Percentiles rank a stretch among this genome's conserved stretches.
These are phyloP conservation scores for Geotrichum citri-aurantii DNA, from an alignment of 1,139 yeast species.

Conservation along the genomic window DNA sequence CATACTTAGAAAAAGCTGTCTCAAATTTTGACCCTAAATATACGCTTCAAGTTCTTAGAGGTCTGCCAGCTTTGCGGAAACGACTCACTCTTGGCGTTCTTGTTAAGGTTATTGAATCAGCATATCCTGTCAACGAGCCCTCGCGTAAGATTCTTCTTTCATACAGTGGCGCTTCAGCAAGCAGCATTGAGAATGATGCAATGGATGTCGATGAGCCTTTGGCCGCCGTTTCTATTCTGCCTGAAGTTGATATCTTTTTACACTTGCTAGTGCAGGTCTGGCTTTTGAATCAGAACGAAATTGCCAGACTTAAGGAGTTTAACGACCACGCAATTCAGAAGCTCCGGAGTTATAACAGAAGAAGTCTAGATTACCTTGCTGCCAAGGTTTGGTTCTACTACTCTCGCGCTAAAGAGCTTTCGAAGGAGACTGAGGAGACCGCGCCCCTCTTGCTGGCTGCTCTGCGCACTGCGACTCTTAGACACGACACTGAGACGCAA, in stretches of 20 bases:
- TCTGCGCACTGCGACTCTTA: conserved; percentile 80
- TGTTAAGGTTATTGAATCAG: conserved; percentile 46
- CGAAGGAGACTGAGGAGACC: conserved; percentile 50
- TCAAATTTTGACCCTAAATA: conserved; percentile 78
- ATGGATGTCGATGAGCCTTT: conserved; percentile 31
- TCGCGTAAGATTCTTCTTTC: conserved; percentile 44
- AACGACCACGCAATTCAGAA: conserved; percentile 48
- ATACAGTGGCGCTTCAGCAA: conserved; percentile 24
- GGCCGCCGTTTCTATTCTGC: conserved; percentile 41
- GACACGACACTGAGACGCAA: conserved; percentile 89
- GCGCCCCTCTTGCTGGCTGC: conserved; percentile 65
- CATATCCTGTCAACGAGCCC: conserved; percentile 47
- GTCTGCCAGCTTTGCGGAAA: conserved; percentile 69
- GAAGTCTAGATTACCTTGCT: conserved; percentile 78
- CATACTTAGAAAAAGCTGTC: conserved; percentile 63
- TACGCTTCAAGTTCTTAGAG: conserved; percentile 79
- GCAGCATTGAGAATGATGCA: conserved; percentile 14
- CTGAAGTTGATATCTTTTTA: conserved; percentile 76
- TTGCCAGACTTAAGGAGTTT: conserved; percentile 27
- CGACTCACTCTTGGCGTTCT: conserved; percentile 52
- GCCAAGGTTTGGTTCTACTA: conserved; percentile 95
- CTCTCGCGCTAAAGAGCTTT: conserved; percentile 68
- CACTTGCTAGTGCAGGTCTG: conserved; percentile 74
- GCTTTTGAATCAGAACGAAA: conserved; percentile 56
- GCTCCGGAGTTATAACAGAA: conserved; percentile 62